phyloP scores from a whole-genome alignment of 371 early-diverging fungal species.

The Mortierella sp. region DNA sequence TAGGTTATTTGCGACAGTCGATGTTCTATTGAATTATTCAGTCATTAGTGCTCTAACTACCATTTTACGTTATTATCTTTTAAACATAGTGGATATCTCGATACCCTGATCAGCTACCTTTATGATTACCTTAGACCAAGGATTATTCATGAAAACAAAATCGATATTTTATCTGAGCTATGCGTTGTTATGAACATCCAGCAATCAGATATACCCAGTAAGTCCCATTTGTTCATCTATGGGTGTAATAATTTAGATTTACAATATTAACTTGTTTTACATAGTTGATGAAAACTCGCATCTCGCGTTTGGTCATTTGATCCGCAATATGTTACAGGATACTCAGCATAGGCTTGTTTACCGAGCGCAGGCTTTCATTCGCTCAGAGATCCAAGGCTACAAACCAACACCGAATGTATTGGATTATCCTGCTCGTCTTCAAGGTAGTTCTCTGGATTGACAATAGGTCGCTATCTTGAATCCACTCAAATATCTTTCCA shows the following conservation, averaged over 20 bases:
- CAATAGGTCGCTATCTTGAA: not conserved
- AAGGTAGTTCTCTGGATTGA: constrained; percentile 35
- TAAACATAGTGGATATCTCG: constrained; percentile 73
- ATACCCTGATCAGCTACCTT: constrained; percentile 72
- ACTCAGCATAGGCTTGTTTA: constrained; percentile 88
- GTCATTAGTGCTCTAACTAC: too few species aligned
- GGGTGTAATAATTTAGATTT: not conserved
- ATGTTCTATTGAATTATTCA: not conserved
- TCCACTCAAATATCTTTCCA: not conserved
- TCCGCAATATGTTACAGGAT: constrained; percentile 85
- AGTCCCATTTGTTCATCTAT: not conserved
- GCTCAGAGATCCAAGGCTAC: constrained; percentile 82
- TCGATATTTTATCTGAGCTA: constrained; percentile 83
- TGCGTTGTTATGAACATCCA: constrained; percentile 78
- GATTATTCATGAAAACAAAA: constrained; percentile 85
- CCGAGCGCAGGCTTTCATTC: constrained; percentile 85
- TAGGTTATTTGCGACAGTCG: constrained; percentile 30
- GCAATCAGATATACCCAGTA: constrained; percentile 65
- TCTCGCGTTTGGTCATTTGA: constrained; percentile 76
- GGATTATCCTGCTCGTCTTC: constrained; percentile 60
- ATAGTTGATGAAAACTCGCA: constrained; percentile 60
- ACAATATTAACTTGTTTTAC: not conserved
- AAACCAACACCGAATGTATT: constrained; percentile 78
- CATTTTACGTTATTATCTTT: not conserved
- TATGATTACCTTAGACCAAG: constrained; percentile 89